Evolutionary conservation across 768 basidiomycete species (phyloP).

Genomic region (Hygrocybe punicea): DNA sequence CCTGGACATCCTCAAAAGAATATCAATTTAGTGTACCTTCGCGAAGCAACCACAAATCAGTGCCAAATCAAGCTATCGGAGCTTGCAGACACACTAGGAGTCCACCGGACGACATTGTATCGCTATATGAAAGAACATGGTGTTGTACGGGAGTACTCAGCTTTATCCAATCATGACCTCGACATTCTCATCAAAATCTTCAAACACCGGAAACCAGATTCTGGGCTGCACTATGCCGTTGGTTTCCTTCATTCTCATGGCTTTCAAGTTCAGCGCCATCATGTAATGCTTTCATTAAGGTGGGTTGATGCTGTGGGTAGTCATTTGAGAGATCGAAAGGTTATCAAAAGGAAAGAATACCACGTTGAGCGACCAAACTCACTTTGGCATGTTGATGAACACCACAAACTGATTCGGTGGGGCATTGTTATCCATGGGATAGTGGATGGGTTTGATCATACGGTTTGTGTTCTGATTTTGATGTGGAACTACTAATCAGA

Average conservation of each 20-base stretch:
- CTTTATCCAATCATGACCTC: slow-evolving; percentile 3
- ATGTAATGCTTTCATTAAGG: slow-evolving; percentile 18
- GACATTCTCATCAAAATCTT: slow-evolving; percentile 6
- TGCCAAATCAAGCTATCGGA: background rate
- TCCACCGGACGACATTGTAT: slow-evolving; percentile 2
- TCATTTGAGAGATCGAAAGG: slow-evolving; percentile 12
- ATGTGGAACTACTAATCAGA: background rate
- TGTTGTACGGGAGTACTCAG: background rate
- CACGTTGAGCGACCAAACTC: slow-evolving; percentile 21
- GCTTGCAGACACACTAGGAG: background rate
- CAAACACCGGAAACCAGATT: slow-evolving; percentile 9
- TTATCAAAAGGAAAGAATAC: slow-evolving; percentile 20
- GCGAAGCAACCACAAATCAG: background rate
- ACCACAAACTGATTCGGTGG: slow-evolving; percentile 34
- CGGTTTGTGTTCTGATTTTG: slow-evolving; percentile 12
- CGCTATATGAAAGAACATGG: background rate
- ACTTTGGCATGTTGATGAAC: slow-evolving; percentile 35
- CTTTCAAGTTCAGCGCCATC: slow-evolving; percentile 21
- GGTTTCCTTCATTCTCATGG: slow-evolving; percentile 27
- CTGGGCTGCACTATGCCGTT: slow-evolving; percentile 28
- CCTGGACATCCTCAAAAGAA: background rate
- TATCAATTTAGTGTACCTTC: background rate
- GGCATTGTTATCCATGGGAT: slow-evolving; percentile 27
- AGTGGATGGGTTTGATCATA: slow-evolving; percentile 21
- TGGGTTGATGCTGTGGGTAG: slow-evolving; percentile 28